phyloP scores from a whole-genome alignment of 805 yeast species.

The Kuraishia cidri region DNA sequence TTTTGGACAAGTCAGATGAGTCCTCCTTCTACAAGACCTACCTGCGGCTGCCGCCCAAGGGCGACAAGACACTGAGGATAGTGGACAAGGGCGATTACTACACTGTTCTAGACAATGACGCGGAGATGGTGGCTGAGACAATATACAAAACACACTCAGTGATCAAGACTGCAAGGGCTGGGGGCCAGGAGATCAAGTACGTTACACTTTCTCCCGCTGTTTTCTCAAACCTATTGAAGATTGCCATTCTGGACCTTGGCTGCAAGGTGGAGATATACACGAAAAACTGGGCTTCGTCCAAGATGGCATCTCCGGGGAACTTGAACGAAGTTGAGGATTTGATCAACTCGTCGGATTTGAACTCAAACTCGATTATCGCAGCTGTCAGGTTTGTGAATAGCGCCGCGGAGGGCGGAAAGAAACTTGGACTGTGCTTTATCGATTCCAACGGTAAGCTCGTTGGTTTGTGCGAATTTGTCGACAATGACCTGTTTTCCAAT shows the following conservation, averaged over 20 bases:
- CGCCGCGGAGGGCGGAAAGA: constrained; percentile 32
- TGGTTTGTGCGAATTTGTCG: constrained; percentile 73
- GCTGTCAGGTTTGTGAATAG: constrained; percentile 34
- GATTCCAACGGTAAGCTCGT: constrained; percentile 62
- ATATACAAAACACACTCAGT: constrained; percentile 82
- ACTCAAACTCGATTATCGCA: constrained; percentile 44
- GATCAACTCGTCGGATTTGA: constrained; percentile 32
- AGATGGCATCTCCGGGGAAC: constrained; percentile 86
- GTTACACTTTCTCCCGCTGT: constrained; percentile 76
- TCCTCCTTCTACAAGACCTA: constrained; percentile 36
- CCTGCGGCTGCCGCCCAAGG: constrained; percentile 37
- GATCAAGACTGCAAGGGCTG: constrained; percentile 39
- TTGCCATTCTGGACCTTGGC: constrained; percentile 62
- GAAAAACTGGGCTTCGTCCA: constrained; percentile 47
- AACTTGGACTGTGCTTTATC: constrained; percentile 71
- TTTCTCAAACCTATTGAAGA: constrained; percentile 52
- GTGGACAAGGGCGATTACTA: constrained; percentile 80
- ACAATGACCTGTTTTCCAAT: constrained; percentile 81
- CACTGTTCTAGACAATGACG: constrained; percentile 66
- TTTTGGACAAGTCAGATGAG: constrained; percentile 42
- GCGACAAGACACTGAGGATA: constrained; percentile 49
- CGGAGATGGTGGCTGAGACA: constrained; percentile 71
- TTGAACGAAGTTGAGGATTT: constrained; percentile 69
- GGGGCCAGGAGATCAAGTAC: constrained; percentile 36
- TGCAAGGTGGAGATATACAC: constrained; percentile 77